Evolutionary conservation across 768 basidiomycete species (phyloP), one percentile per base, ranked within the genome.

Genomic region (Lactarius psammicola): DNA sequence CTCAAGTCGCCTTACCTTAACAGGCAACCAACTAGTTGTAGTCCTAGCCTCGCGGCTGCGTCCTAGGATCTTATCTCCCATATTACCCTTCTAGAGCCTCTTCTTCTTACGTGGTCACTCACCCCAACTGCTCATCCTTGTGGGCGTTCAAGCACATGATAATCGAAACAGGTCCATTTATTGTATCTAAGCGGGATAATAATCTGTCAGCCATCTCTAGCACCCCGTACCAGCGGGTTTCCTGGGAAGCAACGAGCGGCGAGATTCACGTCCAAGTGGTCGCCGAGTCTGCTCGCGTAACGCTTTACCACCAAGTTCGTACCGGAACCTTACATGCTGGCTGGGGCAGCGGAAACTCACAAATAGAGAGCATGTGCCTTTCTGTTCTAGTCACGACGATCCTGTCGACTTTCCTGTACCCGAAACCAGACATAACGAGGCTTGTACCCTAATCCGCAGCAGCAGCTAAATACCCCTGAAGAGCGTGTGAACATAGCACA

Each of bases 401-500:
- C 33, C 38, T 3, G 40, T 36, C 51, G n/a, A 20, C 33, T 64
- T 30, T 44, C 64, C 59, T 28, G 33, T 26, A 23, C 56, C 57
- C 18, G 40, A 38, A 11, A 44, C n/a, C 30, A 40, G 23, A 36
- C 34, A 51, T 18, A 10, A 40, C 17, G 51, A 23, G 20, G 36
- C 9, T 6, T 8, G 33, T 17, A 44, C 40, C 36, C 38, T 62
- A 76, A 63, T 76, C 78, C 20, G 71, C 67, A 13, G 70, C 68
- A 7, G 76, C 75, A 10, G 74, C 76, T 31, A 76, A 54, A 57
- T 76, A 77, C 54, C 75, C 74, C 76, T 77, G 69, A 55, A 58
- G 28, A 53, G 34, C 11, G 10, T 30, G 11, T 64, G 42, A 70
- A 59, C 23, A 38, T 23, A 33, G 23, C 38, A 59, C 15, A 23